Conservation (phyloP, 2,329 filamentous ascomycete species). For the Colletotrichum euphorbiae region DNA sequence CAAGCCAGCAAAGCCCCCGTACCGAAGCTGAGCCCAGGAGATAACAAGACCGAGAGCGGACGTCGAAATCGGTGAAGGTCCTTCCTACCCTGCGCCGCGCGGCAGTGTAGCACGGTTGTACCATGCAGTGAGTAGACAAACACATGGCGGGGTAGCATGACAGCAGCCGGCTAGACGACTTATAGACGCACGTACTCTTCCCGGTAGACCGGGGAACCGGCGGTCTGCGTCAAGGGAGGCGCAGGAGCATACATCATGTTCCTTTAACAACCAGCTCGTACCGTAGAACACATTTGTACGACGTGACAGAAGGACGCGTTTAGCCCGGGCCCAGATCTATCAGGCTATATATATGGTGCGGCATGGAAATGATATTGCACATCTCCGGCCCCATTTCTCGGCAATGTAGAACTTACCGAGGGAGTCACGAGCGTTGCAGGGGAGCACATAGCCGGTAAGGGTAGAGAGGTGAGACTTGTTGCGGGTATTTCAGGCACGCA, state of each 20-base stretch:
- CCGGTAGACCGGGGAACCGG: conserved; percentile 32
- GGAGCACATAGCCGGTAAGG: conserved; percentile 1
- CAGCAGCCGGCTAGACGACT: neutral
- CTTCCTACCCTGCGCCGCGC: conserved; percentile 16
- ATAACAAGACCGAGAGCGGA: neutral
- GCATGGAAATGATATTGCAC: conserved; percentile 24
- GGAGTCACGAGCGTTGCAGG: neutral
- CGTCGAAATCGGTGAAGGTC: neutral
- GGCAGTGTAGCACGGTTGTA: conserved; percentile 21
- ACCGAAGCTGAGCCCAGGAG: neutral
- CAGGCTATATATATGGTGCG: conserved; percentile 13
- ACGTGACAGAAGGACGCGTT: conserved; percentile 17
- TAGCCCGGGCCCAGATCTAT: neutral
- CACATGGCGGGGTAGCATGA: conserved; percentile 13
- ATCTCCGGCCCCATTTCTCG: neutral
- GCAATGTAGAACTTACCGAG: neutral
- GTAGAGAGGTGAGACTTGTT: conserved; percentile 19
- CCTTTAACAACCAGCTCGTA: neutral
- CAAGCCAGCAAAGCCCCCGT: neutral
- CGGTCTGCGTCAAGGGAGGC: neutral
- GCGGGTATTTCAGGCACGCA: conserved; percentile 18
- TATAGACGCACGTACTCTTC: conserved; percentile 8
- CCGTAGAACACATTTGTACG: neutral
- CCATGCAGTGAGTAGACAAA: neutral
- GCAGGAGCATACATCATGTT: neutral